Conservation (phyloP, 768 basidiomycete species). For the Lactarius vividus region DNA sequence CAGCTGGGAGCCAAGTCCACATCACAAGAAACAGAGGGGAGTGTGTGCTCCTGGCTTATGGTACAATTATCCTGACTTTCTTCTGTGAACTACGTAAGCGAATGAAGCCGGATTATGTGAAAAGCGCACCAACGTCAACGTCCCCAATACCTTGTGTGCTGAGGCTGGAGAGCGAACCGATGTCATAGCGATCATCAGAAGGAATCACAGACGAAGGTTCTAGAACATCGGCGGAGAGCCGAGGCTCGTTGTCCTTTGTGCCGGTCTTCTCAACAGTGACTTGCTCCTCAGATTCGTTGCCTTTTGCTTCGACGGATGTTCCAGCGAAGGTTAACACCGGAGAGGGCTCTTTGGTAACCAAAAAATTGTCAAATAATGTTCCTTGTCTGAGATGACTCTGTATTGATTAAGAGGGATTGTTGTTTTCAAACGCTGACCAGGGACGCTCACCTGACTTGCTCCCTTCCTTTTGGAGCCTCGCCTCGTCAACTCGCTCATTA, state of each 20-base stretch:
- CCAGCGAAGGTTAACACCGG: neutral
- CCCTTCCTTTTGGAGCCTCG: slow-evolving; percentile 10
- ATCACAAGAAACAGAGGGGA: slow-evolving; percentile 10
- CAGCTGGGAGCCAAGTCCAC: neutral
- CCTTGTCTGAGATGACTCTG: slow-evolving; percentile 30
- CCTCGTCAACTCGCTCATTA: slow-evolving; percentile 12
- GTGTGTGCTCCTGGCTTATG: neutral
- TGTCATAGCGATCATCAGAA: neutral
- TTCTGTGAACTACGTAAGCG: slow-evolving; percentile 2
- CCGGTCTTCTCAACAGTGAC: neutral
- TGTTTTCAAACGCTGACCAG: neutral
- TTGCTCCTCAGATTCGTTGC: neutral
- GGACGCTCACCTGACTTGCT: slow-evolving; percentile 9
- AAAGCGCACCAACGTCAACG: slow-evolving; percentile 12
- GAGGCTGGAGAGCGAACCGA: neutral
- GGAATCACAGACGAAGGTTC: neutral
- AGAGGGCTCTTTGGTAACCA: slow-evolving; percentile 3
- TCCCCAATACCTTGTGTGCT: neutral
- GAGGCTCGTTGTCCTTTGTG: neutral
- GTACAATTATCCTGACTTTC: slow-evolving; percentile 3
- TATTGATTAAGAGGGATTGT: neutral
- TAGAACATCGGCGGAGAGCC: neutral
- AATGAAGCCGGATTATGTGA: neutral
- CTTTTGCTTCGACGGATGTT: neutral
- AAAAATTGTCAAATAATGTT: slow-evolving; percentile 29